Base-by-base conservation (phyloP, 1,139 yeast species). In the Debaryomyces robertsiae region DNA sequence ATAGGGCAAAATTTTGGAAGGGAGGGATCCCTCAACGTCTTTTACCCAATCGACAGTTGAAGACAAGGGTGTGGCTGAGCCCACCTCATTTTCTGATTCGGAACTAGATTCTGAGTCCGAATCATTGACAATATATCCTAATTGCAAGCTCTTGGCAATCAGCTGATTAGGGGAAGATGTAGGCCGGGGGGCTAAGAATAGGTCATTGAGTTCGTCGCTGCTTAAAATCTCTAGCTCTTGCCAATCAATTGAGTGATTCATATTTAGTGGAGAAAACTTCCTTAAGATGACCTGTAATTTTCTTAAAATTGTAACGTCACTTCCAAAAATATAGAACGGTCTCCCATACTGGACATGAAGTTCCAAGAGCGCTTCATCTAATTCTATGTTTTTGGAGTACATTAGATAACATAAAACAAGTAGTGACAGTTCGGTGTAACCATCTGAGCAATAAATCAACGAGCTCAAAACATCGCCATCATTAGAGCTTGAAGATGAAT, bases 361-460 rank as follows among this genome's bases (percentile, higher is more conserved):
- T 45, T 75, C 74, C 14, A 86, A 55, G 45, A 78, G 67, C 2
- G 82, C 82, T 19, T 72, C 73, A 38, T 72, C 77, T n/a, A 77
- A 49, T 1, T 81, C 64, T 25, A 77, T 55, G 39, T 84, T 79
- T 32, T 80, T 70, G 2, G 84, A 63, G 60, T 84, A 91, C 47
- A 91, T 84, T 42, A 86, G 52, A 55, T 79, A 90, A 46, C 90
- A 79, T 32, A 89, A 66, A 0, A 82, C 78, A 36, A 91, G 64
- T 22, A 91, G 70, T 4, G 96, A 82, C 46, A 91, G 85, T 57
- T 91, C 97, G 0, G 97, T 89, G 61, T 90, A 91, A 0, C 98
- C 98, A 64, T 91, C 97, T 3, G 87, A 79, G 57, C 96, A 90
- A 57, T 83, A 84, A 11, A 90, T 69, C 46, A 91, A 60, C 2